These are phyloP conservation scores for Yamadazyma takamatsuzukensis DNA, from an alignment of 805 yeast species.

Conservation along the genomic window DNA sequence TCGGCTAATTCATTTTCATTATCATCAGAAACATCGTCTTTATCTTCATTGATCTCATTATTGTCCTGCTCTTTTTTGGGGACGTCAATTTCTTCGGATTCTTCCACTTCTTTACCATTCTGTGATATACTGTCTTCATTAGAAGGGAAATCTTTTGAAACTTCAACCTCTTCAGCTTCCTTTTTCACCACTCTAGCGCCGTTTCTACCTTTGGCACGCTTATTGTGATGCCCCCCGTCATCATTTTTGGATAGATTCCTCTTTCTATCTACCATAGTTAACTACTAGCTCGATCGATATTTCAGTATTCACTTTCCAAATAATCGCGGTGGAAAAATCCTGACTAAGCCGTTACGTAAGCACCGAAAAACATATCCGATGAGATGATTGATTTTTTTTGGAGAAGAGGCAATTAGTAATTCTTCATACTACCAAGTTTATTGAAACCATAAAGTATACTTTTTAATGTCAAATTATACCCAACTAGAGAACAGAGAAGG, in stretches of 20 bases:
- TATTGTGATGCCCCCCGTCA: conserved; percentile 1
- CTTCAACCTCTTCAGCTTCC: conserved; percentile 23
- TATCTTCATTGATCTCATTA: conserved; percentile 20
- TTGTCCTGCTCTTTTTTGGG: conserved; percentile 17
- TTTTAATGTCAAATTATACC: conserved; percentile 49
- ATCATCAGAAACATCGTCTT: conserved; percentile 16
- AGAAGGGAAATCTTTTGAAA: conserved; percentile 17
- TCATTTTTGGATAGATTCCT: conserved; percentile 18
- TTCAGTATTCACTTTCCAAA: no score
- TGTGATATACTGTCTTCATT: conserved; percentile 9
- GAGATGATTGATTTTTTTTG: no score
- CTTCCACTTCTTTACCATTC: conserved; percentile 9
- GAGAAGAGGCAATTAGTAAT: no score
- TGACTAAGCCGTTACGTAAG: no score
- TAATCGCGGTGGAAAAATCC: no score
- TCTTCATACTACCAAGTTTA: no score
- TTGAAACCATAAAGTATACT: no score
- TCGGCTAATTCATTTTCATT: conserved; percentile 23
- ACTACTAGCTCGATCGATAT: no score
- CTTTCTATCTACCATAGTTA: conserved; percentile 34
- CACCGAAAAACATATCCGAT: no score
- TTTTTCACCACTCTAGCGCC: conserved; percentile 7
- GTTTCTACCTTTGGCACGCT: no score
- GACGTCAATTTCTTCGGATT: conserved; percentile 11
- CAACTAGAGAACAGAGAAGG: conserved; percentile 27